phyloP scores from a whole-genome alignment of 2,329 filamentous ascomycete species.

The Sporothrix variecibatus region DNA sequence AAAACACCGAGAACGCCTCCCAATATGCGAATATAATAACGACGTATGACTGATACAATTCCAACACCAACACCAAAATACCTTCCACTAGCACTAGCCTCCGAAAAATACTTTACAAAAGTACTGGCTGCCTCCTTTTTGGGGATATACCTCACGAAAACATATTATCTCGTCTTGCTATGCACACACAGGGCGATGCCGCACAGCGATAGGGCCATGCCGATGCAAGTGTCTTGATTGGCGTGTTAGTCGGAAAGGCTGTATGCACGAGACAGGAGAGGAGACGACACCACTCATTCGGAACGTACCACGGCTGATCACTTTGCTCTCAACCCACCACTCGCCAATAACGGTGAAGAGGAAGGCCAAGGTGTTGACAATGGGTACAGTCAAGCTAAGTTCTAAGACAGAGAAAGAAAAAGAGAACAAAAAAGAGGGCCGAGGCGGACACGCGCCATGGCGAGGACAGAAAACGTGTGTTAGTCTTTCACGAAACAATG shows the following conservation, averaged over 20 bases:
- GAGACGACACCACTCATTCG: constrained; percentile 34
- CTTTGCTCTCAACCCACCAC: constrained; percentile 91
- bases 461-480: background rate
- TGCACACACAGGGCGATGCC: constrained; percentile 85
- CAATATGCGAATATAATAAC: background rate
- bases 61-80: background rate
- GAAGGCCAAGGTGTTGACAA: constrained; percentile 92
- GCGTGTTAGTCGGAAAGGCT: background rate
- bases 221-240: constrained; percentile 72
- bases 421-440: background rate
- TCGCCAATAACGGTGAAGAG: constrained; percentile 94
- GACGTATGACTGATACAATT: background rate
- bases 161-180: constrained; percentile 49
- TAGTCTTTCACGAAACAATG: background rate
- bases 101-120: background rate
- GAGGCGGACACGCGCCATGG: constrained; percentile 1
- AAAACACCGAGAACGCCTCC: background rate
- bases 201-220: constrained; percentile 74
- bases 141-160: background rate
- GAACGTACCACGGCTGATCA: constrained; percentile 72
- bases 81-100: background rate
- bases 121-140: constrained; percentile 2
- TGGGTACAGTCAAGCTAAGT: constrained; percentile 87
- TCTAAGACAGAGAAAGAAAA: constrained; percentile 53
- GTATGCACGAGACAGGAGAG: background rate